Evolutionary conservation across 306 rosid genomes (phyloP).

Genomic region (Erythrophleum fordii): DNA sequence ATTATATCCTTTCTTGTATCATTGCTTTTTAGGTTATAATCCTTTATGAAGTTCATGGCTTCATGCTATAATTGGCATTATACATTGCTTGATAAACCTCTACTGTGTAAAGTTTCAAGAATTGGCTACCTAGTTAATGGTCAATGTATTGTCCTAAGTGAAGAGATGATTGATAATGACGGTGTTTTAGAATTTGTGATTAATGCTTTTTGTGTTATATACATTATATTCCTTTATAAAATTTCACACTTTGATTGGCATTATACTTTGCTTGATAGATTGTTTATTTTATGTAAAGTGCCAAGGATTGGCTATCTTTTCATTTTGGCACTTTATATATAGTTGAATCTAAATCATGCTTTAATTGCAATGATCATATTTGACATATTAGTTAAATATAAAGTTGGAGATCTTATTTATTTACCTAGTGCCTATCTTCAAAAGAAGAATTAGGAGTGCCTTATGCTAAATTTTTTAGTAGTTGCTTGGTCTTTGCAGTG

Average conservation of each 20-base stretch:
- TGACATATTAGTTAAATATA: not conserved
- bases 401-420: not conserved
- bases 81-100: not conserved
- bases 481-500: not conserved
- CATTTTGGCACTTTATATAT: not conserved
- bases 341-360: constrained; percentile 11
- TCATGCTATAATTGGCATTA: not conserved
- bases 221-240: not conserved
- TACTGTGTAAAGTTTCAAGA: not conserved
- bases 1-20: too few relatives aligned
- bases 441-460: not conserved
- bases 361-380: not conserved
- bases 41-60: not conserved
- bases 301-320: not conserved
- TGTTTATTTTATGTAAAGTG: not conserved
- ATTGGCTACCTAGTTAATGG: not conserved
- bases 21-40: too few relatives aligned
- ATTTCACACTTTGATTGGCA: not conserved
- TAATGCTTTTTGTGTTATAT: not conserved
- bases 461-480: not conserved
- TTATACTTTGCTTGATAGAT: constrained; percentile 8
- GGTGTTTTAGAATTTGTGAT: not conserved
- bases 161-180: not conserved
- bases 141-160: not conserved
- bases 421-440: not conserved